Evolutionary conservation across 1,139 yeast genomes (phyloP).

Genomic region (Yamadazyma pseudoaaseri): DNA sequence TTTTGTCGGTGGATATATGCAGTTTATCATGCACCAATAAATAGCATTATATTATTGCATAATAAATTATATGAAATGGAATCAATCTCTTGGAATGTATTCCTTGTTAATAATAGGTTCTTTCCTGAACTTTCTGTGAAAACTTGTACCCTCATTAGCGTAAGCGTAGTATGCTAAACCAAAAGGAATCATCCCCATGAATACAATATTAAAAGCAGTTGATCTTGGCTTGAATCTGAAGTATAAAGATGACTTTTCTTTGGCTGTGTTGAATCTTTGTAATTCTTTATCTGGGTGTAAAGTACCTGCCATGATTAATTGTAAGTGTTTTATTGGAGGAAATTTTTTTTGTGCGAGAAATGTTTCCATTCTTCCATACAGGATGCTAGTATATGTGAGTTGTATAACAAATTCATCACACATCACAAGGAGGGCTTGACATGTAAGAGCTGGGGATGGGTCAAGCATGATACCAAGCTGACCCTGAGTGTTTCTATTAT

Average conservation of each 20-base stretch:
- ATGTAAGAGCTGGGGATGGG: too few species aligned
- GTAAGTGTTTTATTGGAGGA: conserved; percentile 10
- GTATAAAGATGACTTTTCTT: conserved; percentile 41
- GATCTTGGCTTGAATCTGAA: conserved; percentile 46
- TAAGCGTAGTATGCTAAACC: conserved; percentile 39
- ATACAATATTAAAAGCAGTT: conserved; percentile 32
- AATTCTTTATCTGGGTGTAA: conserved; percentile 45
- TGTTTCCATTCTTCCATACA: too few species aligned
- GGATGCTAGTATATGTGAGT: too few species aligned
- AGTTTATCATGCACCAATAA: too few species aligned
- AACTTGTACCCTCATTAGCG: conserved; percentile 36
- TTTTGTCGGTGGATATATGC: too few species aligned
- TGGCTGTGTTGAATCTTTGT: conserved; percentile 44
- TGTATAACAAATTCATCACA: not conserved
- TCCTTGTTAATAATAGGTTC: conserved; percentile 36
- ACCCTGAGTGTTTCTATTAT: too few species aligned
- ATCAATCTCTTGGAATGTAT: conserved; percentile 42
- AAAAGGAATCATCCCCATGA: conserved; percentile 41
- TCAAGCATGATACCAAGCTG: too few species aligned
- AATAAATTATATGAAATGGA: too few species aligned
- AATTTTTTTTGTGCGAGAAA: conserved; percentile 1
- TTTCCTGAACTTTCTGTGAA: conserved; percentile 37
- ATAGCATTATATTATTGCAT: too few species aligned
- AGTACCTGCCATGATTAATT: conserved; percentile 40
- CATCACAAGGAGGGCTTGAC: too few species aligned